Evolutionary conservation across 164 flowering plant species (phyloP).

Genomic region (Chloranthus sessilifolius): DNA sequence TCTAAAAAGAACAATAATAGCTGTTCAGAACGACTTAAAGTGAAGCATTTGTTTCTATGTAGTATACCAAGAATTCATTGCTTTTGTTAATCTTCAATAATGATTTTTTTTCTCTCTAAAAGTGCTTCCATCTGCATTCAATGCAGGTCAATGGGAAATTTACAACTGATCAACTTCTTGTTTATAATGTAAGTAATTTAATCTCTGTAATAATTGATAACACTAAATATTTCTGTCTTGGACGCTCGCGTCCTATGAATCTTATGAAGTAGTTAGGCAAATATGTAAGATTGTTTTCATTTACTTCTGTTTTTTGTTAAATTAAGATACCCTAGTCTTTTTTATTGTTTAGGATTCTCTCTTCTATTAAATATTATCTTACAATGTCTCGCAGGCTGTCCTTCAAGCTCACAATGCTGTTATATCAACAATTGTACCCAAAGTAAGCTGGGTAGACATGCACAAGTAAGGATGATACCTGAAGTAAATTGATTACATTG

Average conservation of each 20-base stretch:
- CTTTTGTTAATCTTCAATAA: too few species aligned
- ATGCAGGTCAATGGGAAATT: constrained; percentile 94
- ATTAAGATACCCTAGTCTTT: not conserved
- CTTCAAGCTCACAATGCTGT: constrained; percentile 84
- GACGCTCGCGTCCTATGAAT: not conserved
- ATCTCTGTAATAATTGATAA: not conserved
- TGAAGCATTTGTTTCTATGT: too few species aligned
- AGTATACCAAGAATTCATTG: too few species aligned
- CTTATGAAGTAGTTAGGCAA: not conserved
- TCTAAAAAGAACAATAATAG: too few species aligned
- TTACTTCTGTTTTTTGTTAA: not conserved
- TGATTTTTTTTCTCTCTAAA: too few species aligned
- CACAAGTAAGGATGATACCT: constrained; percentile 61
- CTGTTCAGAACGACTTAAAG: too few species aligned
- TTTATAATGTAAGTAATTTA: constrained; percentile 66
- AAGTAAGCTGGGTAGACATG: constrained; percentile 91
- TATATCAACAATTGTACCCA: constrained; percentile 77
- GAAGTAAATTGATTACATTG: not conserved
- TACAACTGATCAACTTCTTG: constrained; percentile 58
- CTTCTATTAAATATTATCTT: too few species aligned
- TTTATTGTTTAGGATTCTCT: not conserved
- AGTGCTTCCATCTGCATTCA: constrained; percentile 8
- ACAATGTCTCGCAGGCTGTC: constrained; percentile 78
- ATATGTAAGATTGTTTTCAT: too few species aligned
- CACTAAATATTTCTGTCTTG: not conserved